Base-by-base conservation (phyloP, 768 basidiomycete genomes). In the Aureoboletus auriporus region DNA sequence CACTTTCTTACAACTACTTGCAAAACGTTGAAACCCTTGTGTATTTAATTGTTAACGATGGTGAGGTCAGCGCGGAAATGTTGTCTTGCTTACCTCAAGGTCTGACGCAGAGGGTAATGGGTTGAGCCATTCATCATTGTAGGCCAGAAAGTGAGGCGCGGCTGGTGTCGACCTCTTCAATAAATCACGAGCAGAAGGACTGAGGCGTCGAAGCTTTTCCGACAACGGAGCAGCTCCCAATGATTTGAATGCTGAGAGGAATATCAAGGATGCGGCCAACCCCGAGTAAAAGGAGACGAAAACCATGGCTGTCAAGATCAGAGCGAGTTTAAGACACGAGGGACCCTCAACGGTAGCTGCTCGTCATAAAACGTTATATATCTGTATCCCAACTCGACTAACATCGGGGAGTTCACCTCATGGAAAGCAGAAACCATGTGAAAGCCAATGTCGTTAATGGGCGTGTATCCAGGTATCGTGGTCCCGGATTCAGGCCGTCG, bases 111-210 rank as follows among this genome's bases (percentile, higher is more conserved):
- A 58, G 3, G 84, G 82, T 1, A 62, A 59, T 1, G 75, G 75
- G 44, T 65, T 67, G 13, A 76, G 69, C 46, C 61, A 79, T 16
- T 51, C 45, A 45, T 75, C 73, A 41, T 69, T 67, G 57, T 75
- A 75, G 13, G 65, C 60, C 26, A 74, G 38, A 35, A 71, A 84
- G 54, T 75, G 71, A 20, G 83, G 82, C 2, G 79, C 69, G 17
- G 73, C 70, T 0, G 74, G 71, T 1, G 52, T 58, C 4, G 61
- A n/a, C 23, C 47, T 51, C 50, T 49, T 59, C 8, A 63, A 36
- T 8, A 64, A 10, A 36, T 53, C 50, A 39, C 55, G 63, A 20
- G 65, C 59, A 14, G 29, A 1, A 2, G 53, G 53, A 44, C 49
- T 67, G 42, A 65, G 55, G 13, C 17, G 31, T 16, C 39, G 16